Base-by-base conservation (phyloP, 1,139 yeast species). In the Arxiozyma heterogenica region DNA sequence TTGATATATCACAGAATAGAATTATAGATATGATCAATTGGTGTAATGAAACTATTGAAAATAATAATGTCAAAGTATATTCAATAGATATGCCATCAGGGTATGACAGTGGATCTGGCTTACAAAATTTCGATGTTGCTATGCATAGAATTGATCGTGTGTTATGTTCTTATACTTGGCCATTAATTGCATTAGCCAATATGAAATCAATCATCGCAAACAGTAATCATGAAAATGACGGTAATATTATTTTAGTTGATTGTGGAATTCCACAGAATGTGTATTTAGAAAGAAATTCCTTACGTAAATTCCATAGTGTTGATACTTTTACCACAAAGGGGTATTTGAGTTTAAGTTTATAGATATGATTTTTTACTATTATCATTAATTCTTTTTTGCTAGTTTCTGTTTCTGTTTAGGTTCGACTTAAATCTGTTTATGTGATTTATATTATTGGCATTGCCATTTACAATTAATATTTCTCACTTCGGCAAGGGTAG, bases 31-130 rank as follows among this genome's bases (percentile, higher is more conserved):
- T 85, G 25, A 76, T 87, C 34, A 71, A 71, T 20, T 90, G 96
- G 96, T 80, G 86, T 57, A 85, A 86, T 51, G 73, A 73, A 51
- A 78, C 78, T n/a, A 66, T 66, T 17, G 74, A 73, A 44, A 72
- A 72, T 23, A 55, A 42, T 9, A 43, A 54, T 49, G 72, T 77
- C 9, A 78, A 80, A 50, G 72, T 83, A 17, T 72, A 87, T 73
- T 85, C 95, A 0, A 68, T 90, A 30, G 96, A 89, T 63, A 80
- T 87, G 41, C 94, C 96, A 2, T 79, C 91, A 0, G 96, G 96
- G 8, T 75, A 86, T 46, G 96, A 89, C 64, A 85, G 94, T 9
- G 88, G 95, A 4, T 83, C 94, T 0, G 96, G 96, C 9, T 76
- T 83, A 5, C 61, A 59, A 34, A 65, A 63, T 51, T 66, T 67